Evolutionary conservation across 257 asterid species (phyloP).

Genomic region (Buddleja alternifolia): DNA sequence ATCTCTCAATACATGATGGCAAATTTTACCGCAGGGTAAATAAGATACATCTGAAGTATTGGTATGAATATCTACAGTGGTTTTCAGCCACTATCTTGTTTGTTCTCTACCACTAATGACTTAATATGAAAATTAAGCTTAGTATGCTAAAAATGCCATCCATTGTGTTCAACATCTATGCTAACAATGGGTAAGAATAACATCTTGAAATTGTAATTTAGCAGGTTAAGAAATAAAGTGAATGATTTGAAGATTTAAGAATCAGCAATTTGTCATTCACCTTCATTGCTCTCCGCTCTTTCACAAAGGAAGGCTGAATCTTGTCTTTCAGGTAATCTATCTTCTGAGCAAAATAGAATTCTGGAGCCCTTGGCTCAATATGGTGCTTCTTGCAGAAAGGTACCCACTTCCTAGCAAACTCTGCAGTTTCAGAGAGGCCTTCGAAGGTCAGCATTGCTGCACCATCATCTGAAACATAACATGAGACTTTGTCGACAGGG

Average conservation of each 20-base stretch:
- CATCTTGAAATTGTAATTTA: background rate
- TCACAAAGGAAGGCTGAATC: constrained; percentile 56
- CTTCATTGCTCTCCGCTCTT: constrained; percentile 60
- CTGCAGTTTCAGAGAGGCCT: constrained; percentile 54
- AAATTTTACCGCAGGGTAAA: background rate
- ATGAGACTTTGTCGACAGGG: constrained; percentile 57
- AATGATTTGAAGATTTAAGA: background rate
- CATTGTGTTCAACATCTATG: background rate
- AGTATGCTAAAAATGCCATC: background rate
- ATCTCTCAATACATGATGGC: background rate
- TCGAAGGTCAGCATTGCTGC: constrained; percentile 59
- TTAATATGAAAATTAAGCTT: background rate
- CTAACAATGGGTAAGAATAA: background rate
- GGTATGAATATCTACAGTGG: background rate
- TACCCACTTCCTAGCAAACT: constrained; percentile 55
- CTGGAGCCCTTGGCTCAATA: constrained; percentile 59
- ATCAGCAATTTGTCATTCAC: constrained; percentile 19
- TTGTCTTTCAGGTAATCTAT: constrained; percentile 58
- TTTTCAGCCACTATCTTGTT: background rate
- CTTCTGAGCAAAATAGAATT: constrained; percentile 56
- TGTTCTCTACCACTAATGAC: background rate
- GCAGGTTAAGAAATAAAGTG: background rate
- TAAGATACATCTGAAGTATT: background rate
- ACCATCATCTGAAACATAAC: constrained; percentile 61
- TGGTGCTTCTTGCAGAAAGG: constrained; percentile 55